Base-by-base conservation (phyloP, 148 eudicot species). In the Beta vulgaris region DNA sequence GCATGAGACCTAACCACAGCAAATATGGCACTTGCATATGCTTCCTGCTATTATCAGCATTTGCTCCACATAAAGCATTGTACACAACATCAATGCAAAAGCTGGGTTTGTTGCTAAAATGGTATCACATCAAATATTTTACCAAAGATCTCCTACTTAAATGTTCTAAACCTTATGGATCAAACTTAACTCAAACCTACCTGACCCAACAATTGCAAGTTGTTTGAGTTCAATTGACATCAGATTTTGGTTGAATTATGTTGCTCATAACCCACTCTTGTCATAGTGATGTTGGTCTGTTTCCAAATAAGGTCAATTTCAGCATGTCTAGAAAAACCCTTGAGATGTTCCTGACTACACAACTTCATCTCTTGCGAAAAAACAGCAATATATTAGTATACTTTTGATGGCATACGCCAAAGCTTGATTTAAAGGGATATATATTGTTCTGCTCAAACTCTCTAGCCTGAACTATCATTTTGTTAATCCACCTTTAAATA, bases 31-130 rank as follows among this genome's bases (percentile, higher is more conserved):
- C 34, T 42, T 60, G 76, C 58, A 73, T 64, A 49, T 49, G 70
- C 61, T 46, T 18, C 49, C 72, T 74, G 36, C 71, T 14, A 63
- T 57, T 63, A 34, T 48, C 28, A 51, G 36, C 35, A 73, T 40
- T 46, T 60, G 26, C 54, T 11, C 16, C 31, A n/a, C 34, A 3
- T 48, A 16, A 12, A 12, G n/a, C n/a, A 4, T 14, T 54, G 21
- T 18, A 51, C 18, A 6, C 26, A 32, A 43, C 6, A 57, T 16
- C 43, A 34, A 19, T 32, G 32, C 69, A 60, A 34, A 59, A 12
- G 53, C 68, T 19, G 25, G 16, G 0, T 23, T 44, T 26, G 48
- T 44, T 13, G 35, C 57, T 62, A 73, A 64, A 61, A 8, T 40
- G 51, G n/a, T 39, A 25, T 57, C 15, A 57, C 51, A 46, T 46